Base-by-base conservation (phyloP, 306 rosid species). In the Vigna nakashimae region DNA sequence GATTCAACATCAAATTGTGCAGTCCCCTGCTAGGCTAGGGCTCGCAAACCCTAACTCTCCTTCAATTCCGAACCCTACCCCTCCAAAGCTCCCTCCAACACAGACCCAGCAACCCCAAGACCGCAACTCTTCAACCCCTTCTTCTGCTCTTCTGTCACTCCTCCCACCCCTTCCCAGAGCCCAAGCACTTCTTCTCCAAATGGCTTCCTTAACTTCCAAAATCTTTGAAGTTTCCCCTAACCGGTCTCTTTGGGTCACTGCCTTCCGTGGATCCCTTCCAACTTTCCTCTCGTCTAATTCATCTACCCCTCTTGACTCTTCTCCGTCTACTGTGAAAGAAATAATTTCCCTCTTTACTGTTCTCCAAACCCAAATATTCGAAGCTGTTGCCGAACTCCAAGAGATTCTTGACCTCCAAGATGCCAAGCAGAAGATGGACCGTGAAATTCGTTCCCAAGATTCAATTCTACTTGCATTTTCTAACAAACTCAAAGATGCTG, bases 141-240 rank as follows among this genome's bases (percentile, higher is more conserved):
- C 86, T 17, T 28, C 92, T 4, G 85, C 91, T 9, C 92, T 92
- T 15, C 88, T 92, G 51, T 88, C 97, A 57, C 96, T 92, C 63
- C 94, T 94, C 71, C 90, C 97, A 9, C 97, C 98, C 1, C 97
- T 92, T 51, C 97, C 95, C 5, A 79, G 97, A 84, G 97, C 97
- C 6, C 97, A 92, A 73, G 86, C 97, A 69, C 90, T 92, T 67
- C 97, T 94, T 52, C 60, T 40, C n/a, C 97, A 94, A 82, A 94
- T 92, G 98, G 92, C 97, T 32, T 78, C 94, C 45, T 88, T 92
- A 30, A 71, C 91, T 22, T 84, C 96, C 43, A 91, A 87, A 76
- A 92, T 94, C 60, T 90, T 94, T 28, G 93, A 90, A 69, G 88
- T 89, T 26, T 92, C 96, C 3, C 91, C 98, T 50, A 89, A 92